Conservation (phyloP, 139 green algal genomes). For the Volvox africanus region DNA sequence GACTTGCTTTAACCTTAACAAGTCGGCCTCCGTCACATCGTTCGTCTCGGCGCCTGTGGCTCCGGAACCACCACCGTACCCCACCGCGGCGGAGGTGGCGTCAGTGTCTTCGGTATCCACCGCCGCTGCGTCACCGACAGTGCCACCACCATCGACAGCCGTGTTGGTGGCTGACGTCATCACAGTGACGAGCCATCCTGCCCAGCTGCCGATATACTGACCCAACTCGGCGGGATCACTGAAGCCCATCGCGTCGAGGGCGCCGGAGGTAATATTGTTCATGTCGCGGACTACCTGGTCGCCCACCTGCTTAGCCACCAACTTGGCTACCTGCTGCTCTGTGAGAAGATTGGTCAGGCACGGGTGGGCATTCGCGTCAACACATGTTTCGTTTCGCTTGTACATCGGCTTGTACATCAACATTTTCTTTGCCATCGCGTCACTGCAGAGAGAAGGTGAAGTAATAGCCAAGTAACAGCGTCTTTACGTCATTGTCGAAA, state of each 20-base stretch:
- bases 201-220: constrained; percentile 33
- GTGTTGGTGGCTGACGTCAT: background rate
- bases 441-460: too few species aligned
- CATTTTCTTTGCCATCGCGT: too few species aligned
- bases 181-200: constrained; percentile 7
- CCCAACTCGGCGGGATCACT: constrained; percentile 17
- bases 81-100: background rate
- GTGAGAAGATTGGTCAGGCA: background rate
- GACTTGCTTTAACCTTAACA: background rate
- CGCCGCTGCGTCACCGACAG: background rate
- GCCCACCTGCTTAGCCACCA: constrained; percentile 13
- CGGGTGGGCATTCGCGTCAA: too few species aligned
- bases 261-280: constrained; percentile 9
- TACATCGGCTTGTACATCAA: too few species aligned
- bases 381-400: too few species aligned
- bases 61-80: background rate
- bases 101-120: background rate
- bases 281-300: constrained; percentile 21
- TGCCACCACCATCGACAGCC: background rate
- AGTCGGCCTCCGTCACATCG: background rate
- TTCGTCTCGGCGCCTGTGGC: background rate
- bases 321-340: constrained; percentile 6
- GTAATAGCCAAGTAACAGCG: too few species aligned
- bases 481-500: too few species aligned
- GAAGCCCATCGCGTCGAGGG: constrained; percentile 17